These are phyloP conservation scores for Porphyrellus cyaneotinctus DNA, from an alignment of 768 basidiomycete genomes.

Conservation along the genomic window DNA sequence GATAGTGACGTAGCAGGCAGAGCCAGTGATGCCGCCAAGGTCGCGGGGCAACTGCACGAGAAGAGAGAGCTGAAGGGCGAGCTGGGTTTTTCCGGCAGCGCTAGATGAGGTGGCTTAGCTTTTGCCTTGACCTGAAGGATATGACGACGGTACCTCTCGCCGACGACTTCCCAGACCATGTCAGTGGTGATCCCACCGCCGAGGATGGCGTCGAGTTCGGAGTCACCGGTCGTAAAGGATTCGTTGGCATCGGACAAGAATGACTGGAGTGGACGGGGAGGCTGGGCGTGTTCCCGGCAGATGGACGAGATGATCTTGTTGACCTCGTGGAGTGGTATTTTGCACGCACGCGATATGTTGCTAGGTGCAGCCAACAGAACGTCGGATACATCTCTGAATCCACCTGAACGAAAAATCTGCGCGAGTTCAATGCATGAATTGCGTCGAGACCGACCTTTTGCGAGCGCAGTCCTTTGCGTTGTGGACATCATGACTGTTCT, in stretches of 20 bases:
- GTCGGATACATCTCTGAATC: conserved; percentile 45
- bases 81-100: conserved; percentile 91
- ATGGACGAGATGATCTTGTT: conserved; percentile 48
- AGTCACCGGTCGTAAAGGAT: conserved; percentile 72
- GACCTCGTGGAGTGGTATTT: conserved; percentile 45
- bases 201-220: conserved; percentile 58
- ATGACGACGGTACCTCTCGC: conserved; percentile 64
- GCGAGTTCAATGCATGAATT: neutral
- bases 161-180: conserved; percentile 83
- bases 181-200: conserved; percentile 79
- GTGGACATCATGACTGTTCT: conserved; percentile 12
- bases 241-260: conserved; percentile 37
- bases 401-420: conserved; percentile 35
- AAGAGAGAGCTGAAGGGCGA: conserved; percentile 81
- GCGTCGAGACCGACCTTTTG: conserved; percentile 31
- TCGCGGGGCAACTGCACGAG: conserved; percentile 64
- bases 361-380: conserved; percentile 45
- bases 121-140: neutral
- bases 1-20: conserved; percentile 75
- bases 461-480: conserved; percentile 34
- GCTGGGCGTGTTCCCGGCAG: conserved; percentile 40
- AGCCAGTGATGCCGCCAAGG: conserved; percentile 58
- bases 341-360: conserved; percentile 57
- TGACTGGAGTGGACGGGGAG: conserved; percentile 40
- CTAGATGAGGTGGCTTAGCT: conserved; percentile 39